A percentile compares a stretch with the other conserved stretches of the same genome.
phyloP scores from a whole-genome alignment of 345 rosid species.

The Populus euphratica region DNA sequence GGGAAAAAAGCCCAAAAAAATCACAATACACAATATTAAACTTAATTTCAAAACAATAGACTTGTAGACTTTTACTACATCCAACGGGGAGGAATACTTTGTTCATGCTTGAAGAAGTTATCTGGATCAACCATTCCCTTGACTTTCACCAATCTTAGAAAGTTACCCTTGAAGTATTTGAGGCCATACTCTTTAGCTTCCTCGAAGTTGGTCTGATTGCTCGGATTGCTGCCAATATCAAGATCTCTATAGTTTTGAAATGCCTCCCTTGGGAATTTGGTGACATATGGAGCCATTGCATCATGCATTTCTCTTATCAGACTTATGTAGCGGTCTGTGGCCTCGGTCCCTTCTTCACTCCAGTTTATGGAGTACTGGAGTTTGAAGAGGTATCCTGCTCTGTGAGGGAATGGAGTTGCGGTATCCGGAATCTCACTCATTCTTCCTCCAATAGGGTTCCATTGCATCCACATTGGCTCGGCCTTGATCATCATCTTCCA shows the following conservation, averaged over 20 bases:
- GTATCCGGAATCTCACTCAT: slow-evolving; percentile 7
- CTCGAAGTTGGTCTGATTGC: background rate
- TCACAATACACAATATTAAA: background rate
- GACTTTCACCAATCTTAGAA: background rate
- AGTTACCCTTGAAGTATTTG: background rate
- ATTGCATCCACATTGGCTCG: background rate
- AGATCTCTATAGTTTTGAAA: slow-evolving; percentile 4
- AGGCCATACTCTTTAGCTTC: background rate
- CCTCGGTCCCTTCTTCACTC: background rate
- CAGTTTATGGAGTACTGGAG: slow-evolving; percentile 5
- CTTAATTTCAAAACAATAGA: background rate
- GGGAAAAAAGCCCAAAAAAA: background rate
- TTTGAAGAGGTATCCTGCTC: slow-evolving; percentile 11
- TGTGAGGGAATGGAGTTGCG: slow-evolving; percentile 15
- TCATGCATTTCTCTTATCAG: slow-evolving; percentile 5
- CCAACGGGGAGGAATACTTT: background rate
- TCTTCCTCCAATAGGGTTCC: slow-evolving; percentile 19
- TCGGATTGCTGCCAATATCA: background rate
- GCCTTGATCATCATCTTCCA: slow-evolving; percentile 12
- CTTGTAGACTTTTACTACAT: background rate
- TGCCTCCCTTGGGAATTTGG: background rate
- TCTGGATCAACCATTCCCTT: background rate
- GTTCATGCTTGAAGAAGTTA: slow-evolving; percentile 1
- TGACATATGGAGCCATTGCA: background rate
- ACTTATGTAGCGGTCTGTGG: background rate